These are phyloP conservation scores for Neurospora sp. DNA, from an alignment of 495 filamentous ascomycete species.

Conservation along the genomic window DNA sequence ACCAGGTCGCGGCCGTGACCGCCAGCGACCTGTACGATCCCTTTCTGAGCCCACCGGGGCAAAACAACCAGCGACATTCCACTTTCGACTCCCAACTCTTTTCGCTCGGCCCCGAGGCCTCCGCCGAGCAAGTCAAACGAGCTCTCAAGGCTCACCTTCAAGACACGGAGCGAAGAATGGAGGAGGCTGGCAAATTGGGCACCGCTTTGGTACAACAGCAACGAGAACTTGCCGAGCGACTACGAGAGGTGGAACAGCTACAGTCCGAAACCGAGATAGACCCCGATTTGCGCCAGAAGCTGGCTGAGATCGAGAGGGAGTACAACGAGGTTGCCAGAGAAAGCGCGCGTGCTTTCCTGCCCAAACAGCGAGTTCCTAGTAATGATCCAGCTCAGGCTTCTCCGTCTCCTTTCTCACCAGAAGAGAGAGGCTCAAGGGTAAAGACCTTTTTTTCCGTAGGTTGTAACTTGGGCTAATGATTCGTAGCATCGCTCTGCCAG, in stretches of 20 bases:
- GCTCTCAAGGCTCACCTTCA: constrained; percentile 83
- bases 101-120: constrained; percentile 61
- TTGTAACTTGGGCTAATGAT: constrained; percentile 12
- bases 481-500: constrained; percentile 51
- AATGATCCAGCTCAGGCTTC: constrained; percentile 52
- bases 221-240: constrained; percentile 63
- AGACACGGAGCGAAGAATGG: constrained; percentile 82
- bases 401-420: constrained; percentile 42
- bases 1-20: constrained; percentile 13
- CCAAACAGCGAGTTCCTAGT: constrained; percentile 65
- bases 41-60: constrained; percentile 34
- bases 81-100: constrained; percentile 71
- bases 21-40: constrained; percentile 39
- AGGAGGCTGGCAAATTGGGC: constrained; percentile 82
- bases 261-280: constrained; percentile 73
- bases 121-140: constrained; percentile 76
- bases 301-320: constrained; percentile 82
- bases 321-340: constrained; percentile 92
- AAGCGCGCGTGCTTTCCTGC: constrained; percentile 78
- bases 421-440: constrained; percentile 45
- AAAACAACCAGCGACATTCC: constrained; percentile 59
- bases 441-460: background rate
- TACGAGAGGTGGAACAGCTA: constrained; percentile 75
- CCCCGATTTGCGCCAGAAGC: constrained; percentile 70
- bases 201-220: constrained; percentile 78